Evolutionary conservation across 352 stramenopile genomes (phyloP).

Genomic region (Globisporangium rhizosaccharum): DNA sequence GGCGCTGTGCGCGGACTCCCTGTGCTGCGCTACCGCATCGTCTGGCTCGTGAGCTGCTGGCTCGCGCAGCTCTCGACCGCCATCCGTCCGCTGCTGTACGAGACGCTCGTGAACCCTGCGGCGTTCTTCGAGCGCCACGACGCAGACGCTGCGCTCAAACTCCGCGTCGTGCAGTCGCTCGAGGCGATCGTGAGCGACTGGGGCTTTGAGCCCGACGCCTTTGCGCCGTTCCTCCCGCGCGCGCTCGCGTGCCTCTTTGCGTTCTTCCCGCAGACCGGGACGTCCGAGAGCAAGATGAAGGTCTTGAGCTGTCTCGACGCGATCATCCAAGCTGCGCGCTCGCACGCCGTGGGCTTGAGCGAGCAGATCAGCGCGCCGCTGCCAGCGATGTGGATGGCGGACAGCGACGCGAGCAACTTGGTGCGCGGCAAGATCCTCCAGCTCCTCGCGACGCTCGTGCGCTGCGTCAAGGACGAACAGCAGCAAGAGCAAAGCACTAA

Average conservation of each 20-base stretch:
- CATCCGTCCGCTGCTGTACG: constrained; percentile 72
- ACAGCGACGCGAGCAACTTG: constrained; percentile 73
- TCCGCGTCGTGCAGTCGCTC: constrained; percentile 71
- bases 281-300: constrained; percentile 80
- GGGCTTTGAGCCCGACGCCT: constrained; percentile 70
- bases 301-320: constrained; percentile 66
- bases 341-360: constrained; percentile 36
- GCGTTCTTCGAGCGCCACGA: constrained; percentile 24
- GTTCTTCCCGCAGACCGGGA: constrained; percentile 58
- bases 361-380: constrained; percentile 67
- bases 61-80: constrained; percentile 69
- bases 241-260: constrained; percentile 57
- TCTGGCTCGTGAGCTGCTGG: constrained; percentile 87
- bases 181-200: constrained; percentile 80
- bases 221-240: constrained; percentile 58
- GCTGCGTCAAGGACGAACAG: constrained; percentile 43
- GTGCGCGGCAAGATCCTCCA: constrained; percentile 80
- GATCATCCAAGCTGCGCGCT: constrained; percentile 59
- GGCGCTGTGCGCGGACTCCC: constrained; percentile 46
- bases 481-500: not conserved
- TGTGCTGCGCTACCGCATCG: constrained; percentile 66
- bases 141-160: constrained; percentile 57
- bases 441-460: constrained; percentile 61
- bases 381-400: constrained; percentile 63
- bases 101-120: constrained; percentile 49